phyloP scores from a whole-genome alignment of 352 stramenopile genomes.

The Phytophthora vignae region DNA sequence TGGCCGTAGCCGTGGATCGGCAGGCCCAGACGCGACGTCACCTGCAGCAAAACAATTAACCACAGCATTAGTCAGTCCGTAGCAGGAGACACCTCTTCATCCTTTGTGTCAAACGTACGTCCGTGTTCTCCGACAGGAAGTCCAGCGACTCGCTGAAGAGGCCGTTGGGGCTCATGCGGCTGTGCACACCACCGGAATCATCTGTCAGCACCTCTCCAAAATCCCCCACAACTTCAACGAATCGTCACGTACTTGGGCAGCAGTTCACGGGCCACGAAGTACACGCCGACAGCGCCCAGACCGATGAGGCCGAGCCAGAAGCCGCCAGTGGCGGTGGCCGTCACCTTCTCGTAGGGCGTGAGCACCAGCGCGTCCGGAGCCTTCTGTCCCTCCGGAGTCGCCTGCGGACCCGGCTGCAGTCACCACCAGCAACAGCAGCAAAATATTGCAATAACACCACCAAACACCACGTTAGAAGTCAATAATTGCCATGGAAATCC shows the following conservation, averaged over 20 bases:
- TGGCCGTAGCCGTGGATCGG: constrained; percentile 93
- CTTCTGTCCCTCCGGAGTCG: constrained; percentile 58
- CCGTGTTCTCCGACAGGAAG: constrained; percentile 77
- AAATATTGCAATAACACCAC: constrained; percentile 5
- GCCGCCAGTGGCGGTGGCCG: constrained; percentile 85
- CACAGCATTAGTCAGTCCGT: constrained; percentile 1
- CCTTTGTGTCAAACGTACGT: constrained; percentile 39
- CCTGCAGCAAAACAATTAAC: constrained; percentile 33
- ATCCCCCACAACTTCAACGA: constrained; percentile 1
- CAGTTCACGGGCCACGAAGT: constrained; percentile 93
- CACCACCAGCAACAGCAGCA: not conserved
- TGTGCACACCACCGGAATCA: constrained; percentile 30
- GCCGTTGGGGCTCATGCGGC: constrained; percentile 87
- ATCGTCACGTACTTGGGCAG: constrained; percentile 79
- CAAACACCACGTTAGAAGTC: not conserved
- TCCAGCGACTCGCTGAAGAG: constrained; percentile 83
- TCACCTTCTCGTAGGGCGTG: constrained; percentile 95
- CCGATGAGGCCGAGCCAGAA: constrained; percentile 90
- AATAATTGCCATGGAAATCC: constrained; percentile 13
- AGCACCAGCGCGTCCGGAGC: constrained; percentile 86
- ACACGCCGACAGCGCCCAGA: constrained; percentile 89
- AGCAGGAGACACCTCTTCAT: not conserved
- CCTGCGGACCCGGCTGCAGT: constrained; percentile 41
- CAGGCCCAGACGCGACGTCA: constrained; percentile 89
- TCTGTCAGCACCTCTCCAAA: constrained; percentile 7